These are phyloP conservation scores for Botrytis porri DNA, from an alignment of 2,329 filamentous ascomycete genomes.

Conservation along the genomic window DNA sequence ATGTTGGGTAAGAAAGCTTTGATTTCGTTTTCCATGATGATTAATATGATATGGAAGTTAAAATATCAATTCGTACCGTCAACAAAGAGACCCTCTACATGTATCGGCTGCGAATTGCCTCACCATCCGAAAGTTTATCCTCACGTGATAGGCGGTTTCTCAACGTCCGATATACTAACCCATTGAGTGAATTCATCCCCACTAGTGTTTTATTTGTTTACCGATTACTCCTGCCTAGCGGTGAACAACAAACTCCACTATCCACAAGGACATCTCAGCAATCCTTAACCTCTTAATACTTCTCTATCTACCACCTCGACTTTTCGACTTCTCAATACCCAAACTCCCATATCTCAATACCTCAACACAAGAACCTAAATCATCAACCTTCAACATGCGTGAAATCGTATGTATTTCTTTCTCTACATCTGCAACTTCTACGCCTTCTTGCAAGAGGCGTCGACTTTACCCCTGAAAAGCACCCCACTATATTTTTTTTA, in stretches of 20 bases:
- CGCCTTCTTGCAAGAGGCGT: slow-evolving; percentile 40
- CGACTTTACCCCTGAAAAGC: slow-evolving; percentile 40
- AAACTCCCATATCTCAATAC: slow-evolving; percentile 11
- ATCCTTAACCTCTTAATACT: slow-evolving; percentile 27
- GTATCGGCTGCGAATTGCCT: slow-evolving; percentile 5
- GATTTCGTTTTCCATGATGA: slow-evolving; percentile 80
- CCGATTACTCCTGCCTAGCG: slow-evolving; percentile 20
- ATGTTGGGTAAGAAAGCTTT: slow-evolving; percentile 80
- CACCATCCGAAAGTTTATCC: background rate
- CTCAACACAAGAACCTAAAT: slow-evolving; percentile 25
- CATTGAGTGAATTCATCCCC: background rate
- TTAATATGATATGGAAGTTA: background rate
- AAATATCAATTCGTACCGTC: background rate
- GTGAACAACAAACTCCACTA: slow-evolving; percentile 26
- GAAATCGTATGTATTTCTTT: slow-evolving; percentile 60
- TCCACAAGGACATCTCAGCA: slow-evolving; percentile 27
- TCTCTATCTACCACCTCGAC: slow-evolving; percentile 24
- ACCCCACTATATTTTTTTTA: slow-evolving; percentile 40
- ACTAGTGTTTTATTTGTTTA: slow-evolving; percentile 20
- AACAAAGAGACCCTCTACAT: background rate
- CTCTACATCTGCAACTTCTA: slow-evolving; percentile 12
- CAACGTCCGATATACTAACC: background rate
- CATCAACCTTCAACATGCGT: slow-evolving; percentile 59
- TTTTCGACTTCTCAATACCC: slow-evolving; percentile 22
- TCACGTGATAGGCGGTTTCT: slow-evolving; percentile 2